Evolutionary conservation across 306 rosid genomes (phyloP).

Genomic region (Gillenia trifoliata): DNA sequence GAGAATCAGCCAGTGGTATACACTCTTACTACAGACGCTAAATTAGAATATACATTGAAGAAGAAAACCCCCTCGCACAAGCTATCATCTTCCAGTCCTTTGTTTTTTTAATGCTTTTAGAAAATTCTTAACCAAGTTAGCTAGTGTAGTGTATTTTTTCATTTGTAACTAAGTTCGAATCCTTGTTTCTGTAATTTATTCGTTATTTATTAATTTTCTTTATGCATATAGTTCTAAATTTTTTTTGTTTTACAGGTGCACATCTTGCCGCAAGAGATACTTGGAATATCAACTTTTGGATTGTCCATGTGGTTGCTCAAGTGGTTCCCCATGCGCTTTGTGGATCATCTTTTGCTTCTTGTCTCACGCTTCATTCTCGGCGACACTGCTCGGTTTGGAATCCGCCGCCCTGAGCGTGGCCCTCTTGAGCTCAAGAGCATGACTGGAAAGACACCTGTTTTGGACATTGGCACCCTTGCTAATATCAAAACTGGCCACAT

Average conservation of each 20-base stretch:
- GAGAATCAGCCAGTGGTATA: neutral
- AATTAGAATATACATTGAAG: neutral
- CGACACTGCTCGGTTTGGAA: conserved; percentile 73
- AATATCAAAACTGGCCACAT: conserved; percentile 74
- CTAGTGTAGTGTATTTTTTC: neutral
- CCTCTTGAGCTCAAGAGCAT: conserved; percentile 76
- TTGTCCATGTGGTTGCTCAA: conserved; percentile 80
- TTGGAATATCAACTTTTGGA: conserved; percentile 96
- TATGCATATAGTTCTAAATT: neutral
- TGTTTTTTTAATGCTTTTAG: neutral
- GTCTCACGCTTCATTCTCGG: conserved; percentile 77
- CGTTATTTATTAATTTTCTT: neutral
- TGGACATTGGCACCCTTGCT: conserved; percentile 85
- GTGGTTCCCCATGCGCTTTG: conserved; percentile 73
- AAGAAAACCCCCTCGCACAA: neutral
- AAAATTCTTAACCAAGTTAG: neutral
- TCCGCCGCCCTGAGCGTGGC: conserved; percentile 72
- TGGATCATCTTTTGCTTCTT: conserved; percentile 71
- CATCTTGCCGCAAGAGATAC: conserved; percentile 81
- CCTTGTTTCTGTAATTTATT: neutral
- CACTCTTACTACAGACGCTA: neutral
- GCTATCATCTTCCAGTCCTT: neutral
- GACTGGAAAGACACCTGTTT: conserved; percentile 85
- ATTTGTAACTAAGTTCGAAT: neutral
- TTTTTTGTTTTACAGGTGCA: conserved; percentile 58